phyloP scores from a whole-genome alignment of 495 filamentous ascomycete species.

The Penicillium samsonianum region DNA sequence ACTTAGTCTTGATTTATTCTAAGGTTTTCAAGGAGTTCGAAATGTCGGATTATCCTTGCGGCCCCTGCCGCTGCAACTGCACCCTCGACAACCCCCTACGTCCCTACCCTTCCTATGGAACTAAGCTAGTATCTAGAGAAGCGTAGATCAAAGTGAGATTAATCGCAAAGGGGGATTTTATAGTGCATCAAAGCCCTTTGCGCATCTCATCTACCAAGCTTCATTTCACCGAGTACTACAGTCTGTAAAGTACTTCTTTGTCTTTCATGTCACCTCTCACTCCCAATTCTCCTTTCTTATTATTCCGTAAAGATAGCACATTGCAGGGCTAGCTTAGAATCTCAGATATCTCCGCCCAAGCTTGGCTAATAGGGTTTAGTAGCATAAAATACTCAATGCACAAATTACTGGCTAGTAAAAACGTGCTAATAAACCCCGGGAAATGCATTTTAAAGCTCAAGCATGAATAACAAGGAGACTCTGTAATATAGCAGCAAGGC shows the following conservation, averaged over 20 bases:
- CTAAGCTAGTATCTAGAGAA: too few species aligned
- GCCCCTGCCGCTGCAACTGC: not conserved
- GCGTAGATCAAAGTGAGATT: too few species aligned
- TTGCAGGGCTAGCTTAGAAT: not conserved
- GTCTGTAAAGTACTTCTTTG: not conserved
- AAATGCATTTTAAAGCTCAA: not conserved
- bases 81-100: not conserved
- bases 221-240: not conserved
- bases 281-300: not conserved
- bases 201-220: not conserved
- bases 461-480: slow-evolving; percentile 1
- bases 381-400: not conserved
- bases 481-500: slow-evolving; percentile 5
- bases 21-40: not conserved
- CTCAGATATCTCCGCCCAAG: not conserved
- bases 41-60: not conserved
- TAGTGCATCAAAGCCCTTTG: not conserved
- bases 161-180: too few species aligned
- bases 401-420: not conserved
- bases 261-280: too few species aligned
- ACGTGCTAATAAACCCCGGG: not conserved
- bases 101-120: not conserved
- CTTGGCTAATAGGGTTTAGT: not conserved
- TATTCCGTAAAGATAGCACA: not conserved
- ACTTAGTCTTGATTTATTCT: not conserved